Percentiles rank a stretch among this genome's conserved stretches.
Evolutionary conservation across 2,329 filamentous ascomycete genomes (phyloP).

Genomic region (Cytospora paraplurivora): DNA sequence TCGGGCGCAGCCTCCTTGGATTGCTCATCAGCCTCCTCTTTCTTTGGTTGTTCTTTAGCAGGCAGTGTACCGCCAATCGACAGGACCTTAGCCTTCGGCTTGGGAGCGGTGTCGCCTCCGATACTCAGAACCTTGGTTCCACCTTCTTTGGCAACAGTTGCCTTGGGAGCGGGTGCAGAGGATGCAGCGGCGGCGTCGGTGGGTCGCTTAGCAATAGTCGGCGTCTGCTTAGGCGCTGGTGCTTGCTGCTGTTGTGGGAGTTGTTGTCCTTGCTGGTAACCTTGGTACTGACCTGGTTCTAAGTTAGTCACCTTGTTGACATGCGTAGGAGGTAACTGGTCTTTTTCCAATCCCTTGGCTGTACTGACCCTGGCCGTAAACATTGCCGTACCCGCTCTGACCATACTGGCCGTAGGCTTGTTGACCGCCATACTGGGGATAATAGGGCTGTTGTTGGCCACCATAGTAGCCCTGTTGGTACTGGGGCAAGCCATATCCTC

Average conservation of each 20-base stretch:
- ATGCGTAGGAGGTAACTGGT: conserved; percentile 30
- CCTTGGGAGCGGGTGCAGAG: conserved; percentile 50
- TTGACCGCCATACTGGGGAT: conserved; percentile 58
- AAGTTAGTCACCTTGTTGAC: conserved; percentile 10
- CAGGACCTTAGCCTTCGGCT: conserved; percentile 65
- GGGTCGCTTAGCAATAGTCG: conserved; percentile 66
- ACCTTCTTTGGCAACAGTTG: conserved; percentile 55
- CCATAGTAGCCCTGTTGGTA: conserved; percentile 56
- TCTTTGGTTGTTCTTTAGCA: conserved; percentile 46
- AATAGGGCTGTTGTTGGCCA: conserved; percentile 45
- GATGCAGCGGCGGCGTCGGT: conserved; percentile 50
- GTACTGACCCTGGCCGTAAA: conserved; percentile 44
- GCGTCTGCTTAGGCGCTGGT: conserved; percentile 49
- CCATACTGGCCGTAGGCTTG: conserved; percentile 51
- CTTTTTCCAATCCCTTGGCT: conserved; percentile 51
- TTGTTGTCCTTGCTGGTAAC: conserved; percentile 50
- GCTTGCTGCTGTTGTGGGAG: conserved; percentile 45
- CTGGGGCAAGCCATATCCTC: conserved; percentile 58
- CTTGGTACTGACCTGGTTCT: conserved; percentile 49
- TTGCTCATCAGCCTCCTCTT: conserved; percentile 47
- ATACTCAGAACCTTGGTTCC: conserved; percentile 67
- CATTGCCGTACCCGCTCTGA: conserved; percentile 39
- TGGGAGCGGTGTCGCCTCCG: conserved; percentile 52
- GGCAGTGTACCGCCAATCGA: conserved; percentile 44
- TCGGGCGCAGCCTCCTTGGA: conserved; percentile 58